phyloP scores from a whole-genome alignment of 352 stramenopile genomes.

The Phytopythium cucurbitacearum region DNA sequence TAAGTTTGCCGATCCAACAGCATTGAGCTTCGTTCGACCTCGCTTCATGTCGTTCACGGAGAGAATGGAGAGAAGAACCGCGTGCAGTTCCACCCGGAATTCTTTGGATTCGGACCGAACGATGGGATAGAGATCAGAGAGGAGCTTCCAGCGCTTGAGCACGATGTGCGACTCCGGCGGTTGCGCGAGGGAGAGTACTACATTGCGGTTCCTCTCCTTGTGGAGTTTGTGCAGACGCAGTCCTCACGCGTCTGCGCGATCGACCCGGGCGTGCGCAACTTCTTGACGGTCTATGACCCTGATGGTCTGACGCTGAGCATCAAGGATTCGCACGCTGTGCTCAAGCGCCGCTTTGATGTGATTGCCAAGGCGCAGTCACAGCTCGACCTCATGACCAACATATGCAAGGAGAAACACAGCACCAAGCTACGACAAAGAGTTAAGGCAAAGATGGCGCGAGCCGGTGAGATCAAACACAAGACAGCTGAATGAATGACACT shows the following conservation, averaged over 20 bases:
- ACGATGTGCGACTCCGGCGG: slow-evolving; percentile 10
- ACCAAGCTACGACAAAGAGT: not conserved
- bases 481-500: too few species aligned
- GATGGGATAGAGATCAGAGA: slow-evolving; percentile 11
- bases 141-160: slow-evolving; percentile 1
- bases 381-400: not conserved
- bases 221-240: slow-evolving; percentile 5
- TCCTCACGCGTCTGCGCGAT: slow-evolving; percentile 10
- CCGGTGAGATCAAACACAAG: too few species aligned
- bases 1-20: slow-evolving; percentile 10
- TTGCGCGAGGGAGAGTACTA: slow-evolving; percentile 13
- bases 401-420: not conserved
- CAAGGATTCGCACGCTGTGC: not conserved
- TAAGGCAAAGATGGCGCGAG: not conserved
- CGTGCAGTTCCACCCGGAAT: slow-evolving; percentile 6
- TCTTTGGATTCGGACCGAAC: slow-evolving; percentile 8
- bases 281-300: slow-evolving; percentile 9
- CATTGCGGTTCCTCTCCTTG: slow-evolving; percentile 3
- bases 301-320: slow-evolving; percentile 5
- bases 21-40: slow-evolving; percentile 2
- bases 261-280: slow-evolving; percentile 10
- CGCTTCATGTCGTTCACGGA: not conserved
- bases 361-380: slow-evolving; percentile 5
- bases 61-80: not conserved
- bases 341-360: slow-evolving; percentile 3